These are phyloP conservation scores for Serendipita sp. DNA, from an alignment of 768 basidiomycete species.

Conservation along the genomic window DNA sequence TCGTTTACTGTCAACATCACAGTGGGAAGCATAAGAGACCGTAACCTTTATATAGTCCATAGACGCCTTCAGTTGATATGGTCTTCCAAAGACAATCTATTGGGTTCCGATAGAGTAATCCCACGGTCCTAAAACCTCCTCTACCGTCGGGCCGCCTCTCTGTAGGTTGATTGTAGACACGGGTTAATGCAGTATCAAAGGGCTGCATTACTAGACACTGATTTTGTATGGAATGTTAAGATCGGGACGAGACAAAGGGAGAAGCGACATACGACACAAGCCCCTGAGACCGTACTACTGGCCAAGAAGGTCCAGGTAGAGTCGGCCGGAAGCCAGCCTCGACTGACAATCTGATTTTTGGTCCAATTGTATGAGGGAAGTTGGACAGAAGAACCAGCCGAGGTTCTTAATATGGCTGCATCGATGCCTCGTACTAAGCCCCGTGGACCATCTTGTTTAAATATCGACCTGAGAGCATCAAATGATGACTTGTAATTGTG, in stretches of 20 bases:
- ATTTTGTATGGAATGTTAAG: too few relatives aligned
- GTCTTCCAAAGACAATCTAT: conserved; percentile 98
- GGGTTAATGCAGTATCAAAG: conserved; percentile 77
- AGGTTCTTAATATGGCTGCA: conserved; percentile 82
- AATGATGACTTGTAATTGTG: conserved; percentile 78
- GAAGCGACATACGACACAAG: conserved; percentile 60
- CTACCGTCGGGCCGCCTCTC: conserved; percentile 46
- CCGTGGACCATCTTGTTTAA: conserved; percentile 53
- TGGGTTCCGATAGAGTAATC: conserved; percentile 74
- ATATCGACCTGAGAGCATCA: conserved; percentile 68
- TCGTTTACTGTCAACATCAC: background rate
- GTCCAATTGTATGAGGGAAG: conserved; percentile 90
- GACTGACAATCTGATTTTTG: conserved; percentile 58
- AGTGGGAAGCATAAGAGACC: background rate
- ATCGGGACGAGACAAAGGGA: conserved; percentile 1
- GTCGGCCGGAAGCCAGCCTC: conserved; percentile 53
- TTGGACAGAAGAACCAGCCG: conserved; percentile 91
- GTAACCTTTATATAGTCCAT: conserved; percentile 90
- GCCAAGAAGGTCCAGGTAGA: conserved; percentile 77
- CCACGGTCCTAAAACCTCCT: conserved; percentile 31
- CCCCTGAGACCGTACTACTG: conserved; percentile 77
- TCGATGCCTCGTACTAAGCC: conserved; percentile 85
- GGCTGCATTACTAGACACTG: conserved; percentile 90
- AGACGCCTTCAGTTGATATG: conserved; percentile 68
- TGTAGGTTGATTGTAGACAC: conserved; percentile 94